A percentile compares a stretch with the other conserved stretches of the same genome.
These are phyloP conservation scores for Sporothrix variecibatus DNA, from an alignment of 2,329 filamentous ascomycete genomes.

Conservation along the genomic window DNA sequence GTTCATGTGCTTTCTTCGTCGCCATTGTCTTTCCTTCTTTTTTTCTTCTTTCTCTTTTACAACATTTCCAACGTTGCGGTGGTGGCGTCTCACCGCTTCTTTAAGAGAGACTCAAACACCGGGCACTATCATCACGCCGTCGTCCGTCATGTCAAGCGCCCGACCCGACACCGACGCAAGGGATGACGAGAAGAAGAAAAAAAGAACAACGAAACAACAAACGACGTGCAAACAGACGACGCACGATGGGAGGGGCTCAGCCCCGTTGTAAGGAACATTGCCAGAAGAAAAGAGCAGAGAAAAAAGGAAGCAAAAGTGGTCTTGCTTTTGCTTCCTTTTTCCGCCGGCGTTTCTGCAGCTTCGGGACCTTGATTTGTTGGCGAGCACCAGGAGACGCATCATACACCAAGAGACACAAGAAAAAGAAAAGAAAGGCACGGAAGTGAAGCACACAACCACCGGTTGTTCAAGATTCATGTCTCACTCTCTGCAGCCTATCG, in stretches of 20 bases:
- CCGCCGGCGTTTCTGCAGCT: not conserved
- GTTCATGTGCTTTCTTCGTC: not conserved
- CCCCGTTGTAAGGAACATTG: not conserved
- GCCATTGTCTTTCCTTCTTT: not conserved
- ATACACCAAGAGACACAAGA: not conserved
- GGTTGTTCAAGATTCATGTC: not conserved
- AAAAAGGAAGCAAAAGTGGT: slow-evolving; percentile 3
- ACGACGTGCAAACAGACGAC: not conserved
- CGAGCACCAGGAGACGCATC: not conserved
- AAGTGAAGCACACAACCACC: not conserved
- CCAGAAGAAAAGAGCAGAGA: not conserved
- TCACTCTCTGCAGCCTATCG: not conserved
- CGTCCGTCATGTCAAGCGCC: not conserved
- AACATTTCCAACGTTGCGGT: not conserved
- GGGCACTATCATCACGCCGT: not conserved
- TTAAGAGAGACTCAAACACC: not conserved
- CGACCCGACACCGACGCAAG: not conserved
- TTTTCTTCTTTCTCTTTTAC: not conserved
- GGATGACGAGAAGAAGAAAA: not conserved
- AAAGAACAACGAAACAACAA: not conserved
- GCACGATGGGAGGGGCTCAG: not conserved
- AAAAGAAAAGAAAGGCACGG: not conserved
- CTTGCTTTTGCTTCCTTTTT: not conserved
- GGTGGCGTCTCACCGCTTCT: slow-evolving; percentile 2
- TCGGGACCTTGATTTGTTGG: slow-evolving; percentile 2